These are phyloP conservation scores for Fonsecaea erecta DNA, from an alignment of 2,329 filamentous ascomycete species.

Conservation along the genomic window DNA sequence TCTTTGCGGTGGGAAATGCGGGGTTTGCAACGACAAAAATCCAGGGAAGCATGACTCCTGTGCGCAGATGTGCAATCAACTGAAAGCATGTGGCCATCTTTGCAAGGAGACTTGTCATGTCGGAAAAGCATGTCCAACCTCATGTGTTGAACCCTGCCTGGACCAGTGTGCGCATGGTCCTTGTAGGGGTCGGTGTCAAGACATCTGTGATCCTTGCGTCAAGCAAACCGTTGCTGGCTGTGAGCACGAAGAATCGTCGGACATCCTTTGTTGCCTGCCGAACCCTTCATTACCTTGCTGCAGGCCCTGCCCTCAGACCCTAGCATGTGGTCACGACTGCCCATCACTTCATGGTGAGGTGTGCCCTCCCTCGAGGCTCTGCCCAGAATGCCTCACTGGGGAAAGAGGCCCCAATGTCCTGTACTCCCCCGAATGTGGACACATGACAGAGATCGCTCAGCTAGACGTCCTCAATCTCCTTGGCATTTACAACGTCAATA, in stretches of 20 bases:
- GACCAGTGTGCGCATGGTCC: conserved; percentile 33
- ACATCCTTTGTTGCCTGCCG: conserved; percentile 34
- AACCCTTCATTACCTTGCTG: conserved; percentile 26
- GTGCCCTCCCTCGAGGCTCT: conserved; percentile 23
- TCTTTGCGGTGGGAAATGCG: conserved; percentile 29
- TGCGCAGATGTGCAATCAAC: conserved; percentile 18
- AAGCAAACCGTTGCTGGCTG: conserved; percentile 19
- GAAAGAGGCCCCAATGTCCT: conserved; percentile 13
- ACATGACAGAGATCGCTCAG: conserved; percentile 24
- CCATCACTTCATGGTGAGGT: conserved; percentile 32
- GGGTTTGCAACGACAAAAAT: conserved; percentile 10
- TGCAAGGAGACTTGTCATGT: conserved; percentile 35
- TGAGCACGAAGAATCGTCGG: conserved; percentile 20
- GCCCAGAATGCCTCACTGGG: conserved; percentile 26
- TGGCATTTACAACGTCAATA: conserved; percentile 11
- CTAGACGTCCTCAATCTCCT: conserved; percentile 30
- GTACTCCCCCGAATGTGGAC: conserved; percentile 28
- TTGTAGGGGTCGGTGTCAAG: conserved; percentile 33
- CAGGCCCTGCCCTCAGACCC: conserved; percentile 20
- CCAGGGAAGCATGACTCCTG: conserved; percentile 16
- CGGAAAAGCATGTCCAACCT: conserved; percentile 29
- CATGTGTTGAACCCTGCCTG: conserved; percentile 33
- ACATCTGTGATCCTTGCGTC: conserved; percentile 35
- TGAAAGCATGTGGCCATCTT: conserved; percentile 29
- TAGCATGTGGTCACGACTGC: conserved; percentile 34